Evolutionary conservation across 2,329 filamentous ascomycete species (phyloP), one percentile per base, ranked within the genome.

Genomic region (Leptographium wingfieldii): DNA sequence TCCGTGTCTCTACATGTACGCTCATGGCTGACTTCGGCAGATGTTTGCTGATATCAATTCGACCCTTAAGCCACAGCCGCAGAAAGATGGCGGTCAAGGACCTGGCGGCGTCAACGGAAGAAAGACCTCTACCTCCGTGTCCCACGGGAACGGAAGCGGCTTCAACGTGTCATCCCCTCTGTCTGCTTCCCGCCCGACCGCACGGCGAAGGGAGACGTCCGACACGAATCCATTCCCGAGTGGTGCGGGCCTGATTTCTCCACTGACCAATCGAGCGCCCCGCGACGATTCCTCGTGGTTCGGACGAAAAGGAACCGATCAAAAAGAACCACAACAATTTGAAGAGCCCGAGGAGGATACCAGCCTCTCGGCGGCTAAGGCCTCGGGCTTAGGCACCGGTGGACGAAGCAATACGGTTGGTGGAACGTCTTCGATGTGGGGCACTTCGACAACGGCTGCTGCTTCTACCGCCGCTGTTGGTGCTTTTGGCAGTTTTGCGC

Each of bases 21-120:
- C 5, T 27, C 35, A n/a, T 19, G 12, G 10, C 48, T 40, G 11
- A 33, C 33, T 51, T 12, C 5, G 46, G 57, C 71, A 96, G 87
- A 77, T 88, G 64, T 96, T 96, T 73, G 74, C 82, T 57, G 94
- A 95, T 64, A 91, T 99, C 69, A 99, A 97, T 72, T 96, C 94
- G 43, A 88, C 91, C 40, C 77, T 96, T 66, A 97, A 97, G 73
- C 87, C 89, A 10, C 88, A 89, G 25, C 82, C 84, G 38, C 87
- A 89, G 68, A 92, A 89, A 62, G 84, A 86, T 67, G 80, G 83
- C 51, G 75, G 84, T 71, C 70, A 80, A 71, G 71, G 80, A 73
- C 71, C 80, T 70, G 78, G 58, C 12, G 51, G 78, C 12, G 68
- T 79, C 12, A 85, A 87, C 59, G 82, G 86, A 56, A 88, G 92